Evolutionary conservation across 176 grass and related monocot species (phyloP), one percentile per base, ranked within the genome.

Genomic region (Aegilops tauschii): DNA sequence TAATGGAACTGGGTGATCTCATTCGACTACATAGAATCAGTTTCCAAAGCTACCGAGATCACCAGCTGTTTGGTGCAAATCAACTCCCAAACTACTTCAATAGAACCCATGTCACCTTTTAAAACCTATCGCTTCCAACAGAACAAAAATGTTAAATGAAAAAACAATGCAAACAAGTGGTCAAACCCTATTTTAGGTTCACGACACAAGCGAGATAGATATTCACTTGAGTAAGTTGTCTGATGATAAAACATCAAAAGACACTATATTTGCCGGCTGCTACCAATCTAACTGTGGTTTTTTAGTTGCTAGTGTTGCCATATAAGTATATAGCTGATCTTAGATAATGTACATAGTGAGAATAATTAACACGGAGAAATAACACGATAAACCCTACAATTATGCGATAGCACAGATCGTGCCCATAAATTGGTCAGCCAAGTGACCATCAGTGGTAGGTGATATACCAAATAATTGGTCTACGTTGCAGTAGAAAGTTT

Each of bases 391-490:
- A 69, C 21, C 77, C 12, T 54, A 64, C 13, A 40, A 45, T 17
- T 42, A 84, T 81, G 31, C 12, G 65, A 72, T 34, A 73, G 66
- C 77, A 79, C 62, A 9, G 66, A 42, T 23, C 3, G 1, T 58
- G 35, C 61, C 17, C 18, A 69, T 64, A 42, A 52, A 64, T 73
- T 72, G 81, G 52, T 50, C 30, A 13, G 20, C 37, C 52, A 79
- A 42, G 77, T 85, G 21, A 35, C 73, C 21, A 23, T 86, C 70
- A 74, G 16, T 45, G 34, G 9, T 21, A 81, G 35, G 63, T 69
- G 4, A 70, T 73, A 64, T 79, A 45, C 39, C 20, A 61, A 72
- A 75, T 73, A 82, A n/a, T 87, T 91, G 16, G 23, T 71, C 12
- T 79, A 18, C 3, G 17, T 59, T 29, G 9, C 40, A 44, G 10